Evolutionary conservation across 495 filamentous ascomycete genomes (phyloP).

Genomic region (Aspergillus mulundensis): DNA sequence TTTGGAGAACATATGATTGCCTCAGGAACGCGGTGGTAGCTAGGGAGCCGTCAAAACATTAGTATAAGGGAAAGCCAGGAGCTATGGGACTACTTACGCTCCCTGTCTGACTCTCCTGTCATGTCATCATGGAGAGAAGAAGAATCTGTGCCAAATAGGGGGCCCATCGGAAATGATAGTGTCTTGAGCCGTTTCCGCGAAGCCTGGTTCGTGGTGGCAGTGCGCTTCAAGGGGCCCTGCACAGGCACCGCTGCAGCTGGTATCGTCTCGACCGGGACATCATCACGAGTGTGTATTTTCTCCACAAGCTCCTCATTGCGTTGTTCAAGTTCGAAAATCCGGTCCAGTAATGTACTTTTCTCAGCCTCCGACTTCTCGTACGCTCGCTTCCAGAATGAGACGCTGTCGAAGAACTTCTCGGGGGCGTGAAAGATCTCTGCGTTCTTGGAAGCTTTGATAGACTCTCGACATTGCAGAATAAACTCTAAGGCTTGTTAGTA

Average conservation of each 20-base stretch:
- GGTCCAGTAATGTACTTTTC: conserved; percentile 41
- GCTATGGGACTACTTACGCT: conserved; percentile 9
- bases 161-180: neutral
- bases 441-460: conserved; percentile 25
- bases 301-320: conserved; percentile 23
- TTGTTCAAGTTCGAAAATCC: conserved; percentile 40
- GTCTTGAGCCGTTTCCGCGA: conserved; percentile 26
- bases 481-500: conserved; percentile 29
- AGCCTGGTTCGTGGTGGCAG: conserved; percentile 8
- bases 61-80: neutral
- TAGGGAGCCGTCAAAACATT: neutral
- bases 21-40: conserved; percentile 26
- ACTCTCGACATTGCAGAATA: conserved; percentile 33
- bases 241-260: neutral
- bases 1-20: conserved; percentile 33
- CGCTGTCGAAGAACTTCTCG: conserved; percentile 43
- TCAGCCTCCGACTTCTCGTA: conserved; percentile 42
- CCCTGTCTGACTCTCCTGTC: neutral
- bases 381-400: conserved; percentile 49
- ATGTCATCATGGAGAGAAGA: neutral
- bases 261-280: neutral
- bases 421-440: conserved; percentile 11
- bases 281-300: conserved; percentile 17
- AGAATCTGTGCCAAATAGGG: neutral
- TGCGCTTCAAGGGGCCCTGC: conserved; percentile 24